Evolutionary conservation across 371 early-diverging fungal species (phyloP), one percentile per base, ranked within the genome.

Genomic region (Rhizopus arrhizus): DNA sequence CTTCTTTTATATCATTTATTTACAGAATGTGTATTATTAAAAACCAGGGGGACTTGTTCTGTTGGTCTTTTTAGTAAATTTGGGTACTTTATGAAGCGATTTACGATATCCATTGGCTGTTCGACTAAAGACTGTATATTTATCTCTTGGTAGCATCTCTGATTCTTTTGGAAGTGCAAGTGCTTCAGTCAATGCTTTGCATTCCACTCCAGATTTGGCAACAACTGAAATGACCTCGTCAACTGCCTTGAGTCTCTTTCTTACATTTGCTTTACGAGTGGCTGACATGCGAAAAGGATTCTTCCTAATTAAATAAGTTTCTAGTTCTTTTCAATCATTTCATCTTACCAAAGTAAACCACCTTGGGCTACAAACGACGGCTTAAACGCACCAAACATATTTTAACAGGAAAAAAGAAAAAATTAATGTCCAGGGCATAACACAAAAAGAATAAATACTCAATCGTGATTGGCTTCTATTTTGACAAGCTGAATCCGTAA

Each of bases 61-160:
- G 59, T 91, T 86, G 31, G 94, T 87, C 48, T 86, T 86, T 77
- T 93, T 95, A 46, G 96, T 94, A 81, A 95, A 97, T 64, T 96
- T 89, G 47, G 96, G 96, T 7, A 97, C 95, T 84, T 95, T 95
- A 78, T 94, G 95, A 33, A 94, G 78, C n/a, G 93, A 91, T 83
- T 96, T 96, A 78, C 95, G 91, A 61, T 93, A 90, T 54, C 89
- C 87, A 56, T 80, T 80, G 62, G 84, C 88, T 41, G 83, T 83
- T 67, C 92, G 90, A 56, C 91, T 91, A 65, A 92, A 90, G 5
- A 94, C 93, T 52, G 94, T 95, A 82, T 97, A 97, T 76, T 96
- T 97, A 75, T 95, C 91, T 58, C 90, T 78, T 16, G 95, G 77
- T 12, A 81, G 82, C 95, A 97, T 91, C 72, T 95, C 91, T 41